Evolutionary conservation across 2,329 filamentous ascomycete species (phyloP).

Genomic region (Fusarium sp.): DNA sequence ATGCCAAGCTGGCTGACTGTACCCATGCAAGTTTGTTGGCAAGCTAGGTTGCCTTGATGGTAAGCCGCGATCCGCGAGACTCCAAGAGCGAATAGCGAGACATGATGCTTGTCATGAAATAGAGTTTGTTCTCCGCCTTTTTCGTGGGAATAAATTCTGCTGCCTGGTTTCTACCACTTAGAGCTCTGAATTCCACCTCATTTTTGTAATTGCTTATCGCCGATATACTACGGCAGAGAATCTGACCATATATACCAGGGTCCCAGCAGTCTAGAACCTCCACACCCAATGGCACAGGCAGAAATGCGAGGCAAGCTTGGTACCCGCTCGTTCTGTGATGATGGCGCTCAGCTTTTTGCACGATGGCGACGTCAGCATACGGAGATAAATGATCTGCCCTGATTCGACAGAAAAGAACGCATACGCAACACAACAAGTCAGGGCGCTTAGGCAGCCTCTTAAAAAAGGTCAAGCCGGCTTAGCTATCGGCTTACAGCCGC

Average conservation of each 20-base stretch:
- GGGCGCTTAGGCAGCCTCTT: neutral
- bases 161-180: neutral
- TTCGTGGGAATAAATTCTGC: fast-evolving
- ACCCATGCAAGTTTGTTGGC: neutral
- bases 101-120: neutral
- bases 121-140: neutral
- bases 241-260: neutral
- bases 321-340: neutral
- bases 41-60: neutral
- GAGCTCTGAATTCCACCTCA: neutral
- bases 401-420: neutral
- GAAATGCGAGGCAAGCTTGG: neutral
- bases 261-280: neutral
- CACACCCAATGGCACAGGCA: neutral
- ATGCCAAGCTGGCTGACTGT: slow-evolving; percentile 1
- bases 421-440: neutral
- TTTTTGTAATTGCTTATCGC: too few relatives aligned
- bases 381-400: neutral
- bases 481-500: neutral
- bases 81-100: neutral
- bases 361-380: neutral
- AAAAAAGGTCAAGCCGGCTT: neutral
- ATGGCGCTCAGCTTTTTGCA: neutral
- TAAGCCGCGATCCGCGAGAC: neutral
- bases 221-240: neutral